phyloP scores from a whole-genome alignment of 192 early-diverging fungal genomes.

The Pilobolus umbonatus region DNA sequence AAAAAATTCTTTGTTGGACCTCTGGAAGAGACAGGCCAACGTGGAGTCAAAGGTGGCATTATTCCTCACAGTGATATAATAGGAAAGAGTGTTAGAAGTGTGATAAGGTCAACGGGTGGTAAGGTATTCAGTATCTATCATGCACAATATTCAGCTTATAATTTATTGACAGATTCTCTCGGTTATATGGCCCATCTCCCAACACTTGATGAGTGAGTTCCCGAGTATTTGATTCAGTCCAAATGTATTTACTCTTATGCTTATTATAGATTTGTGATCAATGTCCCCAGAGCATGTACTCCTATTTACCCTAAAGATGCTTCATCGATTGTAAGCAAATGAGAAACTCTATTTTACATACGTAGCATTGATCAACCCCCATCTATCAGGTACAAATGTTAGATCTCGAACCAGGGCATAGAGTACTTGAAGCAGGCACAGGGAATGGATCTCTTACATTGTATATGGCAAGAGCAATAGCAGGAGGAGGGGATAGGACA shows the following conservation, averaged over 20 bases:
- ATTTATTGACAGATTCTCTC: background rate
- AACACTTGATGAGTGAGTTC: conserved; percentile 39
- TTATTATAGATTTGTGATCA: conserved; percentile 21
- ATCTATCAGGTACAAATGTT: conserved; percentile 41
- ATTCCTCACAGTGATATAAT: conserved; percentile 32
- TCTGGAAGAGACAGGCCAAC: conserved; percentile 18
- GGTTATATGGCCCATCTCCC: conserved; percentile 38
- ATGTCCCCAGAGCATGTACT: conserved; percentile 28
- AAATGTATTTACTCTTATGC: background rate
- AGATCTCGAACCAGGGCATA: conserved; percentile 49
- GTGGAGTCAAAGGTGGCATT: conserved; percentile 13
- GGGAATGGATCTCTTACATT: conserved; percentile 63
- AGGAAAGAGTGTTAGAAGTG: conserved; percentile 13
- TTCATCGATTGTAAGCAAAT: conserved; percentile 35
- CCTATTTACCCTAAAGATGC: conserved; percentile 71
- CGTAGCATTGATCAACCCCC: background rate
- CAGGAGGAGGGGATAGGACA: background rate
- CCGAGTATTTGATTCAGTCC: too few species aligned
- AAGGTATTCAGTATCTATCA: conserved; percentile 2
- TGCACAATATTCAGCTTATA: background rate
- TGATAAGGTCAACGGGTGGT: conserved; percentile 32
- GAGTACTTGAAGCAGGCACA: conserved; percentile 63
- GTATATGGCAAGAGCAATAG: conserved; percentile 53
- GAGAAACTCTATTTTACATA: background rate
- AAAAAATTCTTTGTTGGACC: conserved; percentile 37